Conservation (phyloP, 352 stramenopile species). For the Phytophthora sojae region DNA sequence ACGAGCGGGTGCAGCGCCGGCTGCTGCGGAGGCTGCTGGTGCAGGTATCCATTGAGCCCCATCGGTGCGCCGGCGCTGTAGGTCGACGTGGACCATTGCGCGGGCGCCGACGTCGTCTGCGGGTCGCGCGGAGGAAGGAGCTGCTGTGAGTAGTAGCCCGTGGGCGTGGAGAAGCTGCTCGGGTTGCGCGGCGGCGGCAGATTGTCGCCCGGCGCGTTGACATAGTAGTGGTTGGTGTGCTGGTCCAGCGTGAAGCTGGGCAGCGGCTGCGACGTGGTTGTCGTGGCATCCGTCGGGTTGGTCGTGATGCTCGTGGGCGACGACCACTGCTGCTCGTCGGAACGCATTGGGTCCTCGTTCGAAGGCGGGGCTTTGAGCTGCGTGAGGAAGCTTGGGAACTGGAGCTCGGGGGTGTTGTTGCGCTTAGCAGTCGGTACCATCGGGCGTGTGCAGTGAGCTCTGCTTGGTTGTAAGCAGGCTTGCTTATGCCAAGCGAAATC, state of each 20-base stretch:
- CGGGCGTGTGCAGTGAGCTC: background rate
- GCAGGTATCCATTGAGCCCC: conserved; percentile 20
- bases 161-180: conserved; percentile 22
- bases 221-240: conserved; percentile 28
- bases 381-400: conserved; percentile 55
- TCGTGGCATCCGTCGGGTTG: conserved; percentile 23
- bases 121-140: conserved; percentile 24
- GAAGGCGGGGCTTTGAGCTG: conserved; percentile 44
- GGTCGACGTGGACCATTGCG: conserved; percentile 25
- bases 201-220: conserved; percentile 6
- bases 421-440: conserved; percentile 35
- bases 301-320: conserved; percentile 43
- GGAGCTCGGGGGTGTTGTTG: conserved; percentile 25
- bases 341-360: conserved; percentile 30
- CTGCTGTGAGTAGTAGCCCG: conserved; percentile 38
- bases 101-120: conserved; percentile 12
- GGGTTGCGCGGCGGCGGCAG: conserved; percentile 4
- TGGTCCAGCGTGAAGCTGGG: conserved; percentile 42
- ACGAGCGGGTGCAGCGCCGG: conserved; percentile 36
- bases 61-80: conserved; percentile 17
- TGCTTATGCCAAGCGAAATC: conserved; percentile 44
- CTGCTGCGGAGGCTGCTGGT: conserved; percentile 24
- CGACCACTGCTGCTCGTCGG: conserved; percentile 32
- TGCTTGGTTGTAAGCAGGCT: conserved; percentile 32
- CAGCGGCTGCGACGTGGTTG: conserved; percentile 29